phyloP scores from a whole-genome alignment of 225 moss, liverwort and hornwort genomes.

The Anthoceros angustus region DNA sequence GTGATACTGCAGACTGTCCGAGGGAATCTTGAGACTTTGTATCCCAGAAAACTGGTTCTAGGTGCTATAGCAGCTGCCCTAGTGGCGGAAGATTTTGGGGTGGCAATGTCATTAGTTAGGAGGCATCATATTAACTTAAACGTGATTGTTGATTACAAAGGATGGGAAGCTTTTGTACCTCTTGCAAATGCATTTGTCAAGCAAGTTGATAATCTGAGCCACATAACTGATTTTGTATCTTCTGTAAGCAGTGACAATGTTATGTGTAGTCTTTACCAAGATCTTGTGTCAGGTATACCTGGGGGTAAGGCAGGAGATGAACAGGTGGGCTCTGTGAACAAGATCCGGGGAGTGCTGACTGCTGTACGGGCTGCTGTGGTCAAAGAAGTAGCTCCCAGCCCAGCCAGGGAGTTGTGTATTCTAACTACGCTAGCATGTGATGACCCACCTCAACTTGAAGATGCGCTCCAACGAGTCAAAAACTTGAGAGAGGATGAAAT shows the following conservation, averaged over 20 bases:
- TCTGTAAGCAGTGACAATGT: constrained; percentile 63
- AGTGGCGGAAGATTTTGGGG: constrained; percentile 35
- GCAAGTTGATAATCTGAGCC: constrained; percentile 60
- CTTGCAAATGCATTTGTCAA: constrained; percentile 55
- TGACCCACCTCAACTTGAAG: constrained; percentile 69
- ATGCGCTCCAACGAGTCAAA: constrained; percentile 63
- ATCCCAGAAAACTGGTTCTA: constrained; percentile 73
- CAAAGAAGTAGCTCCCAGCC: constrained; percentile 37
- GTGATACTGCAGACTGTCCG: constrained; percentile 77
- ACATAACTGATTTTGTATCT: constrained; percentile 77
- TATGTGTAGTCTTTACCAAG: constrained; percentile 51
- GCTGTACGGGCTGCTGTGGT: constrained; percentile 63
- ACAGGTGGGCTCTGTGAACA: constrained; percentile 17
- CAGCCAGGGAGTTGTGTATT: constrained; percentile 72
- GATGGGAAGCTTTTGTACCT: constrained; percentile 64
- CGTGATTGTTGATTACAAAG: constrained; percentile 87
- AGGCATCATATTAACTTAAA: constrained; percentile 90
- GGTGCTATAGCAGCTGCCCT: constrained; percentile 76
- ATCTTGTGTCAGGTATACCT: constrained; percentile 24
- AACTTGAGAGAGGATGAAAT: constrained; percentile 65
- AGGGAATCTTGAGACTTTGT: constrained; percentile 88
- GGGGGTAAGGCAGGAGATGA: background rate
- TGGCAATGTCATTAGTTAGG: constrained; percentile 63
- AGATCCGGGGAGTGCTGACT: constrained; percentile 57
- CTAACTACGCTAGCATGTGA: constrained; percentile 73